Evolutionary conservation across 768 basidiomycete species (phyloP), one percentile per base, ranked within the genome.

Genomic region (Gyrodon lividus): DNA sequence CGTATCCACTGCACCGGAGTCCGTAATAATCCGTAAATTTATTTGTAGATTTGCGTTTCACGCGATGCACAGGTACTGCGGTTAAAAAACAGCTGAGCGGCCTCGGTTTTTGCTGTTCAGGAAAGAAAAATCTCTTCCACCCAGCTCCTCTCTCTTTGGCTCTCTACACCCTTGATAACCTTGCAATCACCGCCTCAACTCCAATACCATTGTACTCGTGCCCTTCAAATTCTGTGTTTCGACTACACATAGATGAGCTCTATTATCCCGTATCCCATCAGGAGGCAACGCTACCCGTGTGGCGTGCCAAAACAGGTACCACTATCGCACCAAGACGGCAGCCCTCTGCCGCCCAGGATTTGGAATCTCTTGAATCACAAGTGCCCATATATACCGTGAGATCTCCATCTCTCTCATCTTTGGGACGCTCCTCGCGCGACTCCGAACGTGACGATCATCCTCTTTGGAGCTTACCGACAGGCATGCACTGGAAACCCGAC

Each of bases 41-140:
- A 22, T 45, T 28, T 30, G 24, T 48, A 82, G 81, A 82, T 64
- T 66, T 81, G 23, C 74, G 78, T 51, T 77, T 73, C 54, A 82
- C 82, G 4, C 55, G 58, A 14, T 83, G 81, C 58, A 64, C 55
- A 38, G 58, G 49, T 55, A 43, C 52, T 45, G 67, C 47, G 4
- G 46, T 61, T 50, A 20, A 43, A 19, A 22, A 50, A 19, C 31
- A 46, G 48, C 59, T 64, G 43, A 49, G 59, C 52, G 6, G 46
- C 41, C 48, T 67, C 50, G 58, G 56, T 23, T 71, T 71, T 57
- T 44, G 52, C 13, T 62, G 73, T 26, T 63, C 61, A 9, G 41
- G 54, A 6, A 56, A 66, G 38, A 62, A 59, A 6, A 48, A 55
- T 17, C 62, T 80, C 20, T 79, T 75, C 46, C 66, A 79, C 50